phyloP scores from a whole-genome alignment of 169 alveolate species.

The Cytauxzoon felis region DNA sequence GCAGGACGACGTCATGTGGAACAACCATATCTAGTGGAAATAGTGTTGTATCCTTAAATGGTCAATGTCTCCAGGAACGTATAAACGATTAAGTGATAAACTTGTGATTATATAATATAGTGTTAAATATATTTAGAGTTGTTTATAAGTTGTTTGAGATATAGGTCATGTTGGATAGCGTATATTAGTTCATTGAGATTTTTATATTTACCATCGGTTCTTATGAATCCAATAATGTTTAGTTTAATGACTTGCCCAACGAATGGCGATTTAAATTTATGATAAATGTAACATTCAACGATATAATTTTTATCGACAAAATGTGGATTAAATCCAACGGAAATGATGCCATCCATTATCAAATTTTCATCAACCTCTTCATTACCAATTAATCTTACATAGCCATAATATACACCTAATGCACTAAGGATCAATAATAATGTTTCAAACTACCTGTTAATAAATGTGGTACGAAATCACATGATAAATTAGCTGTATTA shows the following conservation, averaged over 20 bases:
- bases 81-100: no score
- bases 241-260: conserved; percentile 26
- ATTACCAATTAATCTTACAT: conserved; percentile 17
- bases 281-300: conserved; percentile 52
- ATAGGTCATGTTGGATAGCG: conserved; percentile 39
- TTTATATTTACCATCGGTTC: conserved; percentile 33
- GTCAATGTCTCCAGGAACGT: no score
- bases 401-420: conserved; percentile 48
- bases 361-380: conserved; percentile 12
- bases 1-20: no score
- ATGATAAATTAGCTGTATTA: conserved; percentile 47
- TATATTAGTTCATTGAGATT: conserved; percentile 25
- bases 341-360: conserved; percentile 6
- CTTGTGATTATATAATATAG: no score
- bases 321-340: conserved; percentile 57
- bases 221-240: conserved; percentile 23
- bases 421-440: background rate
- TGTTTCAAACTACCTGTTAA: conserved; percentile 13
- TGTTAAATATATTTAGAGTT: no score
- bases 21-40: no score
- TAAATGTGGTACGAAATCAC: conserved; percentile 26
- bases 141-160: conserved; percentile 3
- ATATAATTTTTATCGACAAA: conserved; percentile 34
- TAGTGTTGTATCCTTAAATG: no score
- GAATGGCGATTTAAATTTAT: conserved; percentile 13